These are phyloP conservation scores for Colletotrichum cuscutae DNA, from an alignment of 2,329 filamentous ascomycete species.

Conservation along the genomic window DNA sequence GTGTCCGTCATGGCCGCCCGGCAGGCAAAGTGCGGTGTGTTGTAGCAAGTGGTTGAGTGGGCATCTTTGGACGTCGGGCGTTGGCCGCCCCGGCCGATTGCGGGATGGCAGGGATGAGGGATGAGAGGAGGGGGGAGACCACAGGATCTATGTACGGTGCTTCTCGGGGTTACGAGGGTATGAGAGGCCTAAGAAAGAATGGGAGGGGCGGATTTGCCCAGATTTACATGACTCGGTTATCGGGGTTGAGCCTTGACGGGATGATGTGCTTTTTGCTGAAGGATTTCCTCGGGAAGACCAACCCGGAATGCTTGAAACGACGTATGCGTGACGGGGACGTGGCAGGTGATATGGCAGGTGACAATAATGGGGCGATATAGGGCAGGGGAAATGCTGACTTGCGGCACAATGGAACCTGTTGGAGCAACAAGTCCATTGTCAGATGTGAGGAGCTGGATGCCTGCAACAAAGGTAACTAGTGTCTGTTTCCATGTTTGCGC, in stretches of 20 bases:
- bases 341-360: not conserved
- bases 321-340: conserved; percentile 6
- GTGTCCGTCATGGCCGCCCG: not conserved
- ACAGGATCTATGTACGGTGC: conserved; percentile 1
- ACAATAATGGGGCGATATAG: not conserved
- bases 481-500: conserved; percentile 10
- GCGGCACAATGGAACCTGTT: not conserved
- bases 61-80: not conserved
- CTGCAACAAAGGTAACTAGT: not conserved
- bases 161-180: not conserved
- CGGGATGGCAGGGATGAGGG: not conserved
- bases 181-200: not conserved
- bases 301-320: conserved; percentile 19
- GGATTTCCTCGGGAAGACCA: not conserved
- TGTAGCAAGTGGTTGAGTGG: not conserved
- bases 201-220: not conserved
- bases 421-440: not conserved
- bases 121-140: not conserved
- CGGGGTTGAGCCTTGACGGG: not conserved
- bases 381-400: not conserved
- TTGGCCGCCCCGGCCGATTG: not conserved
- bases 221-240: conserved; percentile 32
- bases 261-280: conserved; percentile 9
- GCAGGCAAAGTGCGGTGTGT: not conserved
- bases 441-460: not conserved